These are phyloP conservation scores for Cordyceps militaris DNA, from an alignment of 2,329 filamentous ascomycete genomes.

Conservation along the genomic window DNA sequence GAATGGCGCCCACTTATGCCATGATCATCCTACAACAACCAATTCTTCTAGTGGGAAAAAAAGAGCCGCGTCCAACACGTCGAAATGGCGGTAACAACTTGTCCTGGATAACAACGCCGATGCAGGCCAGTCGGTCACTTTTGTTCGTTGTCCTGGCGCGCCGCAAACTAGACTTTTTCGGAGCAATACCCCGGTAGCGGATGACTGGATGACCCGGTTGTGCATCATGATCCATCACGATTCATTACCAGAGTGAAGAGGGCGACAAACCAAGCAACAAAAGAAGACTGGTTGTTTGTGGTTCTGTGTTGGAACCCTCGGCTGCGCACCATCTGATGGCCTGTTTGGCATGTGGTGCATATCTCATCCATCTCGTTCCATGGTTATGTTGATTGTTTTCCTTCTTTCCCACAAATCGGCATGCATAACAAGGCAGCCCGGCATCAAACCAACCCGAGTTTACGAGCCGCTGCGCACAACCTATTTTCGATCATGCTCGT, in stretches of 20 bases:
- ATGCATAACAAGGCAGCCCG: too few relatives aligned
- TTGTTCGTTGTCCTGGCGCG: too few relatives aligned
- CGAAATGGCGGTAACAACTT: not conserved
- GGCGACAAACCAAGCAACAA: not conserved
- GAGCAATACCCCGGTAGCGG: not conserved
- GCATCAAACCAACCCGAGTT: not conserved
- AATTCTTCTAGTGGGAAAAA: not conserved
- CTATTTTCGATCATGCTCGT: not conserved
- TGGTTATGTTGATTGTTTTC: not conserved
- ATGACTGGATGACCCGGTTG: not conserved
- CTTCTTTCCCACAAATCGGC: not conserved
- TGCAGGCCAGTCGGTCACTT: too few relatives aligned
- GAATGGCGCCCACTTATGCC: not conserved
- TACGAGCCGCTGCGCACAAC: not conserved
- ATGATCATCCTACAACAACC: too few relatives aligned
- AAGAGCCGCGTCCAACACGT: not conserved
- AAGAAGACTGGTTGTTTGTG: not conserved
- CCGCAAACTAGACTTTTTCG: not conserved
- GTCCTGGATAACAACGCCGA: not conserved
- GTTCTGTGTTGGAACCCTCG: conserved; percentile 2
- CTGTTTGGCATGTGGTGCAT: not conserved
- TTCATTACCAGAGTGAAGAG: not conserved
- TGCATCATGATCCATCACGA: not conserved
- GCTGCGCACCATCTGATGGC: not conserved
- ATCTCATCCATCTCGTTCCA: not conserved